Evolutionary conservation across 2,329 filamentous ascomycete genomes (phyloP), one percentile per base, ranked within the genome.

Genomic region (Curvularia spicifera): DNA sequence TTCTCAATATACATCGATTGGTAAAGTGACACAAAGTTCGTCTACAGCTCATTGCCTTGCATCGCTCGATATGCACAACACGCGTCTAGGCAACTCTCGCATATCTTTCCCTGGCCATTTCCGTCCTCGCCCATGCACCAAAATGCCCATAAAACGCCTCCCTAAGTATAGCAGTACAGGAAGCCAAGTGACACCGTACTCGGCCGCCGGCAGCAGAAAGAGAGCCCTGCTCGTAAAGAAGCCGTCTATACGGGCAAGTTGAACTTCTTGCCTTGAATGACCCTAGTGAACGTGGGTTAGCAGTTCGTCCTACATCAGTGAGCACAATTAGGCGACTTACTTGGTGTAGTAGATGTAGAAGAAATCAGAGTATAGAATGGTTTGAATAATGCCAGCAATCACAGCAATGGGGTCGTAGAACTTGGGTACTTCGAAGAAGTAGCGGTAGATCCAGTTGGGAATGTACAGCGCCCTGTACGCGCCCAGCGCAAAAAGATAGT

Each of bases 271-370:
- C 82, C 82, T 72, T 84, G 81, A 44, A 83, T 67, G 50, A 84
- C 81, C 75, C 81, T 83, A 42, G 12, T 22, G 28, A 13, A 3
- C 7, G 12, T 57, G 18, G 47, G 48, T 51, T 46, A 47, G 56
- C 18, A 28, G 31, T 20, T 7, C 20, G 44, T 12, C 9, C 24
- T 24, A 5, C 22, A 7, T 28, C 7, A 8, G 4, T 15, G 15
- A 42, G 3, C 26, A 22, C 3, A 26, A 24, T 29, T 7, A 3
- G 18, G 3, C 26, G 4, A 26, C 9, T 78, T 76, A 89, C 88
- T 97, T 98, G 59, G 90, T 97, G 81, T 97, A 99, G 83, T 99
- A 99, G 73, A 99, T 94, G 85, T 93, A 99, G 86, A 99, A 99
- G 83, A 99, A 99, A 81, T 99, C 95, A 64, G 92, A 96, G 82